Evolutionary conservation across 108 stramenopile species (phyloP), one percentile per base, ranked within the genome.

Genomic region (Tribonema minus): DNA sequence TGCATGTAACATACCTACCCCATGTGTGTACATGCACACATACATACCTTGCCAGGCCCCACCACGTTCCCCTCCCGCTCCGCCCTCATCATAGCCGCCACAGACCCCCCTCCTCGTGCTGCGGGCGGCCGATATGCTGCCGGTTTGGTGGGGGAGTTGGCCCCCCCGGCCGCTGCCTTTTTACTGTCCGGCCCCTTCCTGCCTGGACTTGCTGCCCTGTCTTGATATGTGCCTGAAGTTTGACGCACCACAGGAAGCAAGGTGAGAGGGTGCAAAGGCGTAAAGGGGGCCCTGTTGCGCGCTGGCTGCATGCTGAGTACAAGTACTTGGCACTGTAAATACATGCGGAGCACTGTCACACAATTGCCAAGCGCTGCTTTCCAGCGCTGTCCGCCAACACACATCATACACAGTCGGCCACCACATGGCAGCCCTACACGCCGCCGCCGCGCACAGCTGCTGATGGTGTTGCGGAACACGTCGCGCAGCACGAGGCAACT

Each of bases 1-100:
- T 32, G 3, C 0, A 35, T 26, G 4, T 4, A 66, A 29, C 9
- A 66, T 32, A 9, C n/a, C 23, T 32, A 29, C 26, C 26, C 34
- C 1, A 29, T 12, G 3, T 37, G 26, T 37, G 32, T 28, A 6
- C 23, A 29, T 1, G 3, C 1, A 60, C 0, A 27, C 37, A 3
- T 27, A 28, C 63, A 3, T 32, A 27, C 65, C 2, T 71, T 71
- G 20, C 61, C 61, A 0, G 74, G 35, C 35, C 54, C 64, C 4
- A 64, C 30, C 41, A 37, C 61, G 65, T 65, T 60, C n/a, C 37
- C 79, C 9, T 69, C 79, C 15, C 79, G 39, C 41, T 70, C 79
- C 15, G 79, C 70, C 40, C 70, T 69, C 68, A 80, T 64, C 6
- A 70, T 25, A 20, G 70, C 79, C 12, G 79, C 69, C 46, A 80